Conservation (phyloP, 495 filamentous ascomycete species). For the Pseudevernia furfuracea region DNA sequence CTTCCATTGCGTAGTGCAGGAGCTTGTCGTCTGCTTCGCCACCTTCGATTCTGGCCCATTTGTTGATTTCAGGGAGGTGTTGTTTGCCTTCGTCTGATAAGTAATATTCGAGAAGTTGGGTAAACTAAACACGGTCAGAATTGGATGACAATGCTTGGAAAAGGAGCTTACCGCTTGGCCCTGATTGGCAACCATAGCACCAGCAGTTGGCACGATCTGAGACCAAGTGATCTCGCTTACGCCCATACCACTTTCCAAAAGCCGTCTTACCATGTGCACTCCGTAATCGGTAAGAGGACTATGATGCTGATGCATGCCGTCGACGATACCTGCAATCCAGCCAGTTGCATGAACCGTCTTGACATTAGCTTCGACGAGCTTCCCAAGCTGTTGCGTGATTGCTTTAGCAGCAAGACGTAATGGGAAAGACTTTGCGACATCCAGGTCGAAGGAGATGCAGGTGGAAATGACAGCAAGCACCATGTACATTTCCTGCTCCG, state of each 20-base stretch:
- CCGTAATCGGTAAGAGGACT: slow-evolving; percentile 58
- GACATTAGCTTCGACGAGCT: slow-evolving; percentile 54
- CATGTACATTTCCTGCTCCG: slow-evolving; percentile 71
- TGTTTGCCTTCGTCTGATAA: slow-evolving; percentile 47
- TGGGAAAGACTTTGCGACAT: slow-evolving; percentile 45
- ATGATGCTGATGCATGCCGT: slow-evolving; percentile 47
- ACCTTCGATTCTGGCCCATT: slow-evolving; percentile 42
- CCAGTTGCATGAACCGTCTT: slow-evolving; percentile 53
- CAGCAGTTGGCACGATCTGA: slow-evolving; percentile 57
- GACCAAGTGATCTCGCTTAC: slow-evolving; percentile 65
- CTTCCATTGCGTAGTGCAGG: slow-evolving; percentile 45
- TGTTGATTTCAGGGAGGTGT: slow-evolving; percentile 53
- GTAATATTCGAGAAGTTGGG: slow-evolving; percentile 75
- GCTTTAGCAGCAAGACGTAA: slow-evolving; percentile 55
- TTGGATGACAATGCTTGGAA: neutral
- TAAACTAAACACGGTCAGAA: slow-evolving; percentile 39
- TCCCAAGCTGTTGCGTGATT: slow-evolving; percentile 55
- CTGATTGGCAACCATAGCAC: slow-evolving; percentile 60
- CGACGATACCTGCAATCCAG: slow-evolving; percentile 49
- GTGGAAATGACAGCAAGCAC: slow-evolving; percentile 61
- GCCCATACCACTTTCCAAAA: slow-evolving; percentile 58
- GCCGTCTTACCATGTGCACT: slow-evolving; percentile 56
- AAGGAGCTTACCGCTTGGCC: slow-evolving; percentile 46
- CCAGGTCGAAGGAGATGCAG: slow-evolving; percentile 49
- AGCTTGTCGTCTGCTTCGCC: slow-evolving; percentile 44